Base-by-base conservation (phyloP, 345 rosid species). In the Salix caprea region DNA sequence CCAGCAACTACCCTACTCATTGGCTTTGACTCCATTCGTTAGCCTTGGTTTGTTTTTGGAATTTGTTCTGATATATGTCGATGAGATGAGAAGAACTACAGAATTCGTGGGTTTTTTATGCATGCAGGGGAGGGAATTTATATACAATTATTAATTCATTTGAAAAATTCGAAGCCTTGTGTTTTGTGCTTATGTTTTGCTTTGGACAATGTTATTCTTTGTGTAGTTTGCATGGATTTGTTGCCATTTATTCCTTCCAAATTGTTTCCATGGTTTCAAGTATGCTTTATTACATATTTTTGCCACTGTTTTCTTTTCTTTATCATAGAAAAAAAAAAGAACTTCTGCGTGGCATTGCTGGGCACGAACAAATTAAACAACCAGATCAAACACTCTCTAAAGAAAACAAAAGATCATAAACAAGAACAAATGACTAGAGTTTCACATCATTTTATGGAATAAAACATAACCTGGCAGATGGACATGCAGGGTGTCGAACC, bases 381-480 rank as follows among this genome's bases (percentile, higher is more conserved):
- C 16, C 13, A 21, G 61, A 56, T 5, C 24, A n/a, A 56, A 56
- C 26, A 56, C 61, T 11, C 24, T 56, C 23, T n/a, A 56, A 56
- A 9, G 62, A 24, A n/a, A 56, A 56, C 28, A 56, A 56, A 56
- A 4, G 2, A 56, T n/a, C 23, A 10, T 0, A 56, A 23, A 56
- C 28, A 56, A 56, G 14, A 56, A n/a, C 62, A n/a, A 56, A 56
- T 21, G 62, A 56, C 28, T n/a, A 3, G 14, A 56, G 10, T n/a
- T n/a, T 8, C 23, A n/a, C 2, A 56, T 21, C 62, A 56, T 54
- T 9, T 19, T 1, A 52, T 10, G 19, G 65, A 72, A 50, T 52
- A 26, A 73, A 50, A 68, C 65, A 23, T 37, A 30, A 85, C 86
- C 86, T 71, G 83, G 84, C 40, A 83, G 81, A 61, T 76, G 75